Conservation (phyloP, 805 yeast species). For the Saccharomycopsis fermentans region DNA sequence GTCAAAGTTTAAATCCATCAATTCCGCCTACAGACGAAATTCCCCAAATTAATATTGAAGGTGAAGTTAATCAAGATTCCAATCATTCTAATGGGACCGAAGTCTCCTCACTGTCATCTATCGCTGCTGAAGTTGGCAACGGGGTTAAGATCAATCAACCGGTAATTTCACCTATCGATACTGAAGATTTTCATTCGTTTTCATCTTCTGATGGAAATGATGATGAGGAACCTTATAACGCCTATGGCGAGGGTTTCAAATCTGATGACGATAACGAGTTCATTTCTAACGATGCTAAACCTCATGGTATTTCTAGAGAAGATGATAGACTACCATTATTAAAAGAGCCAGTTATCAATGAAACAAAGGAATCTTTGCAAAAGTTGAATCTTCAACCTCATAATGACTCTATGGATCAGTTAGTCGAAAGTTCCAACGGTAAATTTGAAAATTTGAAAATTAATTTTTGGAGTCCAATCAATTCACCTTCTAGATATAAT, state of each 20-base stretch:
- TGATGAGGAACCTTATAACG: not conserved
- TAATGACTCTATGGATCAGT: not conserved
- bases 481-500: not conserved
- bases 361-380: not conserved
- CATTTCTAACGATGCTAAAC: not conserved
- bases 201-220: not conserved
- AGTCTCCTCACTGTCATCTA: not conserved
- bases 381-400: not conserved
- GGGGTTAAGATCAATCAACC: not conserved
- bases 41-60: not conserved
- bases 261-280: not conserved
- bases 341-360: not conserved
- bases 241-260: not conserved
- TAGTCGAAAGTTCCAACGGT: not conserved
- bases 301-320: not conserved
- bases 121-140: not conserved
- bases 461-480: not conserved
- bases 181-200: not conserved
- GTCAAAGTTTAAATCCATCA: not conserved
- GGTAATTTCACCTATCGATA: not conserved
- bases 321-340: not conserved
- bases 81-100: not conserved
- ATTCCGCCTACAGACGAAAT: not conserved
- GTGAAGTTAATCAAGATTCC: not conserved
- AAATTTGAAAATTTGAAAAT: not conserved